Evolutionary conservation across 345 rosid genomes (phyloP), one percentile per base, ranked within the genome.

Genomic region (Brassica incana): DNA sequence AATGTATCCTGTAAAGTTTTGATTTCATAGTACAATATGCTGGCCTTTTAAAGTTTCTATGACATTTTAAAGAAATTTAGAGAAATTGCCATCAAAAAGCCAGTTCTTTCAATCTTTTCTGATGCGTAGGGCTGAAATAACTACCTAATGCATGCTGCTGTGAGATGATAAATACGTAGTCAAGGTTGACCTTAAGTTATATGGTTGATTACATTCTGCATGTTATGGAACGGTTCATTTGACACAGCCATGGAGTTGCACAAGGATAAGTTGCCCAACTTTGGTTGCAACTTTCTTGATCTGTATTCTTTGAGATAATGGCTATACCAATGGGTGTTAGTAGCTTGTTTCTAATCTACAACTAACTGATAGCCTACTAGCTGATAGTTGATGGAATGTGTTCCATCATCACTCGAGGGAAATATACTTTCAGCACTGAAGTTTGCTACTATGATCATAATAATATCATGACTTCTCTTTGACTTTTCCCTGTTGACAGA

Each of bases 401-500:
- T 66, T 50, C 35, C 66, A 23, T 67, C 66, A 23, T 67, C 58
- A n/a, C 72, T 54, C 18, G 45, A 20, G 79, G 79, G 65, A 69
- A 76, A 58, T 66, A 29, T 50, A 69, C 75, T 27, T 50, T 61
- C 40, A 62, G 58, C 68, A n/a, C 30, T 76, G 25, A 59, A 43
- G 10, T 71, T 65, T 76, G 64, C 80, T 25, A 15, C 69, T 80
- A 54, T 11, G 68, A 56, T 80, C 54, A 71, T 45, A 71, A 43
- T 59, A 58, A 76, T 25, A 35, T 43, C 27, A n/a, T 76, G 77
- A 72, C 40, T 33, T 76, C 69, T 60, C 32, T 71, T 45, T 71
- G 38, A 74, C 45, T 56, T 74, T 80, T 59, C 52, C 56, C 80
- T 59, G 23, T 71, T 79, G 82, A 78, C 88, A 95, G 99, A 81